phyloP scores from a whole-genome alignment of 129 eudicot species.

The Escallonia herrerae region DNA sequence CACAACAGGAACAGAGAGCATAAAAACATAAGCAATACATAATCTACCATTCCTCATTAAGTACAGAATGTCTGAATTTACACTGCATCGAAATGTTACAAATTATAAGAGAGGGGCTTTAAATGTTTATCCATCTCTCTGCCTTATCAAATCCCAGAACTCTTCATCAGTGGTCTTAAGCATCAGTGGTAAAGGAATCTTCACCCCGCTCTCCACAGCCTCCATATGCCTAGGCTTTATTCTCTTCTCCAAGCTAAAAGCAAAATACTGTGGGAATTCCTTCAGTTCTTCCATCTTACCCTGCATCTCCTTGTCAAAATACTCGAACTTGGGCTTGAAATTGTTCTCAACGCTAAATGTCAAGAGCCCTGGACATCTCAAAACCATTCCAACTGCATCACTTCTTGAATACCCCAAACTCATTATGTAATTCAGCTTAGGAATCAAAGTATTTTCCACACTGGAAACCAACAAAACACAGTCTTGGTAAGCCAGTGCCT shows the following conservation, averaged over 20 bases:
- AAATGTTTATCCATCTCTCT: slow-evolving; percentile 11
- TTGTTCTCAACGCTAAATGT: slow-evolving; percentile 87
- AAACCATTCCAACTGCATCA: slow-evolving; percentile 75
- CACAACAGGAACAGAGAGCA: too few species aligned
- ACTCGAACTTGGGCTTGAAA: slow-evolving; percentile 73
- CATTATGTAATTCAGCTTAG: slow-evolving; percentile 60
- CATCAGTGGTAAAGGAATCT: slow-evolving; percentile 52
- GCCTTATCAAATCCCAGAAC: slow-evolving; percentile 44
- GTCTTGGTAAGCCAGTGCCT: slow-evolving; percentile 69
- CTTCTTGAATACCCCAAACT: slow-evolving; percentile 56
- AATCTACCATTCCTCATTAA: too few species aligned
- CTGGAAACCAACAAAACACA: slow-evolving; percentile 74
- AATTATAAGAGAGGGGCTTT: not conserved
- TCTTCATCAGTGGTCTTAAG: slow-evolving; percentile 81
- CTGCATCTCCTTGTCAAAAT: slow-evolving; percentile 53
- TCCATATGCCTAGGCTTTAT: slow-evolving; percentile 73
- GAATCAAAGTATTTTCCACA: slow-evolving; percentile 72
- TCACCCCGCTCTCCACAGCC: slow-evolving; percentile 43
- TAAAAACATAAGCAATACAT: too few species aligned
- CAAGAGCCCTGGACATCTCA: slow-evolving; percentile 80
- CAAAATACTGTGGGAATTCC: slow-evolving; percentile 81
- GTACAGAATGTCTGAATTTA: too few species aligned
- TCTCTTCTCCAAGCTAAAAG: slow-evolving; percentile 93
- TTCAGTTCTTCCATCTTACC: slow-evolving; percentile 61
- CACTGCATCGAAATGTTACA: too few species aligned